These are phyloP conservation scores for Physcia stellaris DNA, from an alignment of 495 filamentous ascomycete species.

Conservation along the genomic window DNA sequence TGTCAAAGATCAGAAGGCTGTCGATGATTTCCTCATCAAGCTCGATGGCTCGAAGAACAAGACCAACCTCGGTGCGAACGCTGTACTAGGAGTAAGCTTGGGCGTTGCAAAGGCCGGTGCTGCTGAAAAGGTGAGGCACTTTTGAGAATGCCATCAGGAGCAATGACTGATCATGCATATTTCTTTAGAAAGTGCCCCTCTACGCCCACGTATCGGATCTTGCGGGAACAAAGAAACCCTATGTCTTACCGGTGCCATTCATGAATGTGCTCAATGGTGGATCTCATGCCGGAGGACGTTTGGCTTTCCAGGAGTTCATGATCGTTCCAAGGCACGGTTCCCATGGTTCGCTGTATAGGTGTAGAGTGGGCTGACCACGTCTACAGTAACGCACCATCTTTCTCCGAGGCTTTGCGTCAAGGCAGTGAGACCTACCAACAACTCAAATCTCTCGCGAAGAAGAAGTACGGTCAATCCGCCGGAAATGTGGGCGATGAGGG, in stretches of 20 bases:
- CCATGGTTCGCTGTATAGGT: not conserved
- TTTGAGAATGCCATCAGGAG: not conserved
- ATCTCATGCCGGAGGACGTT: constrained; percentile 94
- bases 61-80: constrained; percentile 95
- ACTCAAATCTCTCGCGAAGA: constrained; percentile 95
- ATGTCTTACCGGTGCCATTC: constrained; percentile 97
- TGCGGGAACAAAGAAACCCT: constrained; percentile 98
- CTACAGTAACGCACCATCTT: constrained; percentile 57
- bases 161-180: not conserved
- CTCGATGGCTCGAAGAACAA: constrained; percentile 97
- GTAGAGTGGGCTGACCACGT: constrained; percentile 8
- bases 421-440: constrained; percentile 96
- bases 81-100: constrained; percentile 92
- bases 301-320: constrained; percentile 99
- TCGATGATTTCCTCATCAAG: constrained; percentile 90
- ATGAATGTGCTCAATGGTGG: constrained; percentile 99
- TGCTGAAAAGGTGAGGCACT: constrained; percentile 59
- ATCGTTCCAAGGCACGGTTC: constrained; percentile 57
- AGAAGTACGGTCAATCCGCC: constrained; percentile 98
- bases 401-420: constrained; percentile 91
- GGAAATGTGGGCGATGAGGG: constrained; percentile 97
- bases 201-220: constrained; percentile 98
- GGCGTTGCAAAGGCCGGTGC: constrained; percentile 96
- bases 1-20: constrained; percentile 88
- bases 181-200: constrained; percentile 61